A percentile compares a stretch with the other conserved stretches of the same genome.
These are phyloP conservation scores for Sporothrix luriei DNA, from an alignment of 2,329 filamentous ascomycete genomes.

Conservation along the genomic window DNA sequence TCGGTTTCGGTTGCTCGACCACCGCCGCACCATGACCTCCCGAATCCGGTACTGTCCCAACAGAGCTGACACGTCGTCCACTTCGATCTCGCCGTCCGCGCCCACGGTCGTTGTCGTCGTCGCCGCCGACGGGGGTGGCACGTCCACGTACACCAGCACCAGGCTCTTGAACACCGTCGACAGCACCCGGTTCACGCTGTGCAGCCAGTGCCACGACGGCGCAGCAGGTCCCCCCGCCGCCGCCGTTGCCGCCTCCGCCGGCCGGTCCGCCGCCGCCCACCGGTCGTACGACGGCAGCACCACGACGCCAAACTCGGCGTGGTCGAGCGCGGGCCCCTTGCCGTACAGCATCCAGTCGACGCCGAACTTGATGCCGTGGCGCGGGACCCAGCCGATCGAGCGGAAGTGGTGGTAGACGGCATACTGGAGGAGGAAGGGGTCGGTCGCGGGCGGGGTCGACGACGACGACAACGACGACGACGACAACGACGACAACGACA, in stretches of 20 bases:
- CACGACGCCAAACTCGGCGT: conserved; percentile 88
- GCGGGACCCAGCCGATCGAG: conserved; percentile 90
- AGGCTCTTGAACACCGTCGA: conserved; percentile 88
- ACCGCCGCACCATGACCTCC: conserved; percentile 79
- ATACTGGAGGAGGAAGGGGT: conserved; percentile 88
- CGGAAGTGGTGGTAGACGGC: conserved; percentile 94
- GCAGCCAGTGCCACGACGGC: conserved; percentile 76
- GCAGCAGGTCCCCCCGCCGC: no score
- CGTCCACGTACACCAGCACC: conserved; percentile 86
- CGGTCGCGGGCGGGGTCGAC: conserved; percentile 49
- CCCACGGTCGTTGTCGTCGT: conserved; percentile 44
- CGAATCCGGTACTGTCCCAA: conserved; percentile 73
- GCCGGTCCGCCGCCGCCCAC: neutral
- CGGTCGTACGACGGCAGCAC: conserved; percentile 67
- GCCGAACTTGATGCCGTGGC: conserved; percentile 90
- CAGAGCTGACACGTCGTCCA: conserved; percentile 54
- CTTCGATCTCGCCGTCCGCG: neutral
- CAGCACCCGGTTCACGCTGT: conserved; percentile 86
- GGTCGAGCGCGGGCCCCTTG: conserved; percentile 88
- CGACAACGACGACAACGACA: neutral
- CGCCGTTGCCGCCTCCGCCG: no score
- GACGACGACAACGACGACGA: neutral
- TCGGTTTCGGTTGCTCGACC: conserved; percentile 77
- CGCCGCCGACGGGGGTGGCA: conserved; percentile 65
- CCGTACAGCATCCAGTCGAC: conserved; percentile 95